Evolutionary conservation across 768 basidiomycete species (phyloP).

Genomic region (Suillus tomentosus): DNA sequence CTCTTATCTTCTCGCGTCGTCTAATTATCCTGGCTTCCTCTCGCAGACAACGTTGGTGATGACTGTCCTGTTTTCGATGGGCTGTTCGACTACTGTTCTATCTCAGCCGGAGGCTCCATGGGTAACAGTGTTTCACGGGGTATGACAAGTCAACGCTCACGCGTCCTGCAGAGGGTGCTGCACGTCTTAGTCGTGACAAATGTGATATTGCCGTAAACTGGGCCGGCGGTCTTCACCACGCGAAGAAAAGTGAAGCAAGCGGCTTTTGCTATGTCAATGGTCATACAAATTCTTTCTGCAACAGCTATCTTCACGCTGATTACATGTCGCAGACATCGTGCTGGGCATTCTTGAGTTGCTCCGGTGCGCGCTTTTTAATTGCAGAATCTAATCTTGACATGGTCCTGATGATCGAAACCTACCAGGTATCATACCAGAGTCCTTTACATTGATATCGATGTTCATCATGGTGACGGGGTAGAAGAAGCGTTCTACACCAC

Average conservation of each 20-base stretch:
- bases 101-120: conserved; percentile 99
- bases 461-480: conserved; percentile 98
- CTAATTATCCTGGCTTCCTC: conserved; percentile 5
- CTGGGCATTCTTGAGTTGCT: conserved; percentile 94
- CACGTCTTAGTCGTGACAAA: conserved; percentile 91
- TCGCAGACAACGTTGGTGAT: conserved; percentile 92
- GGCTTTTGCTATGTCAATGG: conserved; percentile 99
- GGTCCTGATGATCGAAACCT: background rate
- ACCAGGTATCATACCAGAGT: conserved; percentile 89
- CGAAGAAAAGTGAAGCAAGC: conserved; percentile 98
- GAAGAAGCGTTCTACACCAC: conserved; percentile 99
- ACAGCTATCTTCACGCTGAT: conserved; percentile 1
- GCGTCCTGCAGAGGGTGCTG: conserved; percentile 82
- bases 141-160: conserved; percentile 5
- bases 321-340: conserved; percentile 76
- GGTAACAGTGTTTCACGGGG: conserved; percentile 52
- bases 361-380: conserved; percentile 47
- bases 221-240: conserved; percentile 98
- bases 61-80: conserved; percentile 99
- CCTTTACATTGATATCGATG: conserved; percentile 97
- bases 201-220: conserved; percentile 99
- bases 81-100: conserved; percentile 97
- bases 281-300: conserved; percentile 28
- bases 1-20: background rate
- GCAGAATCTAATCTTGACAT: conserved; percentile 3